Evolutionary conservation across 441 rosid species (phyloP).

Genomic region (Syzygium syzygioides): DNA sequence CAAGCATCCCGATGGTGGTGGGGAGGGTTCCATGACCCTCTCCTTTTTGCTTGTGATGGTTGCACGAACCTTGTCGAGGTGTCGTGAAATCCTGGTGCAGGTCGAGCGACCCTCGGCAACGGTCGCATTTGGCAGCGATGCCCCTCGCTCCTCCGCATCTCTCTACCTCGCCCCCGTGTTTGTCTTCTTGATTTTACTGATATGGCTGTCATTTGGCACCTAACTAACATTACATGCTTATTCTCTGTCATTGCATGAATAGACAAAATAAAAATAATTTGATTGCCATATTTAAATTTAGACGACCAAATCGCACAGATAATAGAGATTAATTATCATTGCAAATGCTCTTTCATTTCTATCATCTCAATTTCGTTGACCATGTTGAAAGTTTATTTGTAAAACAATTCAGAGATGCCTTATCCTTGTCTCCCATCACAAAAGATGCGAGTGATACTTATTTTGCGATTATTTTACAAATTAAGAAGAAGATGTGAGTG

Average conservation of each 20-base stretch:
- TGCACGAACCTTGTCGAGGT: accelerated
- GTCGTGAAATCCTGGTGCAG: background rate
- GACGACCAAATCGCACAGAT: background rate
- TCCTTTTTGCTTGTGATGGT: background rate
- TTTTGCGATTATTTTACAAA: too few species aligned
- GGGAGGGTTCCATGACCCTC: background rate
- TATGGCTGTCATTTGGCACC: background rate
- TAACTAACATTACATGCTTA: background rate
- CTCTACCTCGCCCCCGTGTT: background rate
- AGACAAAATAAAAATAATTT: background rate
- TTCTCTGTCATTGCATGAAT: background rate
- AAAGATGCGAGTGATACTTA: too few species aligned
- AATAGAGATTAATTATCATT: background rate
- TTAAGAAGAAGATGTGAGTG: too few species aligned
- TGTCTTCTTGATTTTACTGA: background rate
- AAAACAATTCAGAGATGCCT: too few species aligned
- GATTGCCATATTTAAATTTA: background rate
- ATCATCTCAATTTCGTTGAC: background rate
- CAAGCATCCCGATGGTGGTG: background rate
- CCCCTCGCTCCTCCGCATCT: background rate
- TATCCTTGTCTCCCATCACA: too few species aligned
- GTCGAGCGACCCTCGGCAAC: background rate
- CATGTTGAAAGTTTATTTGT: too few species aligned
- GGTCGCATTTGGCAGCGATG: background rate
- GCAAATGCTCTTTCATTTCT: background rate